phyloP scores from a whole-genome alignment of 345 rosid genomes.

The Luvunga scandens region DNA sequence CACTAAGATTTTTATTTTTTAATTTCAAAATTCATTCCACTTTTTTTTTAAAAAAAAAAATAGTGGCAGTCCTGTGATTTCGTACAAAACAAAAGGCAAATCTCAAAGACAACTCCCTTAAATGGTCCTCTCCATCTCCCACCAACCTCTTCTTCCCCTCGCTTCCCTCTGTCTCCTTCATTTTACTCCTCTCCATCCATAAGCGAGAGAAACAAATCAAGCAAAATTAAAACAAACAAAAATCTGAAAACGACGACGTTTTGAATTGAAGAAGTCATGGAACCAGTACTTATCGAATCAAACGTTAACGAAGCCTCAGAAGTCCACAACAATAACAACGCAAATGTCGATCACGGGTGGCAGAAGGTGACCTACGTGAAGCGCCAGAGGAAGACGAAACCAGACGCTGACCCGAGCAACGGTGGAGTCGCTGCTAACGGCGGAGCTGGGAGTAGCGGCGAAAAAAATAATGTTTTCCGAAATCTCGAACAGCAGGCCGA shows the following conservation, averaged over 20 bases:
- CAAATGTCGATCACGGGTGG: conserved; percentile 62
- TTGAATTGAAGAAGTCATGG: neutral
- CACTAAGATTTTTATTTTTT: too few relatives aligned
- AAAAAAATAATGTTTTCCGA: conserved; percentile 35
- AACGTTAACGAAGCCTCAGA: conserved; percentile 31
- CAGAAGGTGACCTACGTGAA: conserved; percentile 66
- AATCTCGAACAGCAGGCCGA: conserved; percentile 52
- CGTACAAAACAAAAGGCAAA: neutral
- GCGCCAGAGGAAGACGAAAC: conserved; percentile 51
- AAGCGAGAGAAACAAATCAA: neutral
- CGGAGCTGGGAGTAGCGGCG: conserved; percentile 28
- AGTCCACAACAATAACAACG: conserved; percentile 17
- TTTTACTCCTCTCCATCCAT: neutral
- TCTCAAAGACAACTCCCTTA: neutral
- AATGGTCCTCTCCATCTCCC: neutral
- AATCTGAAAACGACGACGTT: neutral
- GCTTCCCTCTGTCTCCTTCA: neutral
- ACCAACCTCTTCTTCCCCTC: neutral
- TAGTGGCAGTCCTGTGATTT: conserved; percentile 3
- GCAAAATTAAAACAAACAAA: neutral
- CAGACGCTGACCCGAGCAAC: conserved; percentile 24
- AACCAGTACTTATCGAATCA: conserved; percentile 31
- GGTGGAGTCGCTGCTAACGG: neutral
- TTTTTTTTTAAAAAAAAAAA: neutral
- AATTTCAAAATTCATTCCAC: too few relatives aligned